Percentiles rank a stretch among this genome's conserved stretches.
Evolutionary conservation across 495 filamentous ascomycete genomes (phyloP).

Genomic region (Penicillium riverlandense): DNA sequence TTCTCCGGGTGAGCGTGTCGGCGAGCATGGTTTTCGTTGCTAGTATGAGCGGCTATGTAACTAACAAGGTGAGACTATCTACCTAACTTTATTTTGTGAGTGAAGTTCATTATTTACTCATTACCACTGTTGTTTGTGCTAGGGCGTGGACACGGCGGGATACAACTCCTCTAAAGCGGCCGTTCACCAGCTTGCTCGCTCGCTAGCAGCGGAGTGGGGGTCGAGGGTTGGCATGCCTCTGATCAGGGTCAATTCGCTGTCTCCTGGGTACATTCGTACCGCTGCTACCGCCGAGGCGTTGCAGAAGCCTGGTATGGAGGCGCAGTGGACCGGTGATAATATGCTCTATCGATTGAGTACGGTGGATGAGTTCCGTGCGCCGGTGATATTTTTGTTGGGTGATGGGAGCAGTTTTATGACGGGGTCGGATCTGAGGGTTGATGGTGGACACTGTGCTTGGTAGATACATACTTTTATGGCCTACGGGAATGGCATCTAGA

Average conservation of each 20-base stretch:
- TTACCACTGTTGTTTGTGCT: not conserved
- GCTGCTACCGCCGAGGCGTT: conserved; percentile 9
- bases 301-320: conserved; percentile 44
- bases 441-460: conserved; percentile 14
- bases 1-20: conserved; percentile 37
- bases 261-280: conserved; percentile 30
- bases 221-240: conserved; percentile 1
- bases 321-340: conserved; percentile 60
- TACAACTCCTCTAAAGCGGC: conserved; percentile 61
- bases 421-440: conserved; percentile 30
- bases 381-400: conserved; percentile 67
- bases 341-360: conserved; percentile 56
- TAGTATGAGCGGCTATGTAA: conserved; percentile 65
- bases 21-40: conserved; percentile 64
- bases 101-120: not conserved
- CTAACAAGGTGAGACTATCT: conserved; percentile 45
- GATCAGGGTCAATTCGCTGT: conserved; percentile 29
- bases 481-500: not conserved
- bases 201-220: conserved; percentile 58
- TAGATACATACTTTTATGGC: not conserved
- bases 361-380: conserved; percentile 66
- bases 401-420: conserved; percentile 71
- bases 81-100: not conserved
- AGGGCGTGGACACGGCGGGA: conserved; percentile 43
- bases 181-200: conserved; percentile 52